Conservation (phyloP, 2,329 filamentous ascomycete species). For the Claviceps capensis region DNA sequence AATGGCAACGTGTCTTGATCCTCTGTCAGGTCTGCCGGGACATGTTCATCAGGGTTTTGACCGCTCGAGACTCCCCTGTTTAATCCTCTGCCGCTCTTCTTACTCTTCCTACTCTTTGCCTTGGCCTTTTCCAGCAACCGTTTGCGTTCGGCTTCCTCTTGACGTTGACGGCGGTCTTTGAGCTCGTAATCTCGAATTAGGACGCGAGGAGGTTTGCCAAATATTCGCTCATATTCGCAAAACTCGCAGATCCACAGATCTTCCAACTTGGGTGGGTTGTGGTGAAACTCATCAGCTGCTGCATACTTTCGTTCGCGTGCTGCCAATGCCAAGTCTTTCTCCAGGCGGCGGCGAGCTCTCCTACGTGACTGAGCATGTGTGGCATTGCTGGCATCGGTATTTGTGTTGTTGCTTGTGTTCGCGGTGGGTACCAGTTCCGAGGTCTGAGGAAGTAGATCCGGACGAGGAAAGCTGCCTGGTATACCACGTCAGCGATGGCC, state of each 20-base stretch:
- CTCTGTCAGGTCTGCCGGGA: constrained; percentile 11
- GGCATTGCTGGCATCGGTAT: constrained; percentile 14
- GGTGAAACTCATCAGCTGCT: constrained; percentile 63
- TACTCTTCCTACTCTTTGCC: constrained; percentile 80
- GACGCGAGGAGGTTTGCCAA: constrained; percentile 71
- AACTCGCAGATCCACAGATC: constrained; percentile 96
- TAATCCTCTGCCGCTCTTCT: constrained; percentile 56
- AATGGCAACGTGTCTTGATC: constrained; percentile 10
- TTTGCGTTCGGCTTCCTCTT: constrained; percentile 73
- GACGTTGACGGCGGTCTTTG: constrained; percentile 76
- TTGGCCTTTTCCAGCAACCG: constrained; percentile 84
- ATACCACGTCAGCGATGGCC: background rate
- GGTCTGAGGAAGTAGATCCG: constrained; percentile 10
- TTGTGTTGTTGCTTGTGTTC: constrained; percentile 8
- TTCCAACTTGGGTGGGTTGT: constrained; percentile 53
- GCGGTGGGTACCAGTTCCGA: constrained; percentile 6
- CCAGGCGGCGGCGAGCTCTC: constrained; percentile 51
- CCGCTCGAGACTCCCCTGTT: constrained; percentile 15
- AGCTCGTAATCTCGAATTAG: constrained; percentile 87
- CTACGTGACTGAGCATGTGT: constrained; percentile 22
- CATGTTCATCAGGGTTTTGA: constrained; percentile 12
- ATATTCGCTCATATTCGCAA: constrained; percentile 94
- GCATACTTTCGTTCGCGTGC: constrained; percentile 65
- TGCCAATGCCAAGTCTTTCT: constrained; percentile 59
- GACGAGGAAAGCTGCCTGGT: constrained; percentile 7